A percentile compares a stretch with the other conserved stretches of the same genome.
Conservation (phyloP, 352 stramenopile genomes). For the Pythium phragmitis region DNA sequence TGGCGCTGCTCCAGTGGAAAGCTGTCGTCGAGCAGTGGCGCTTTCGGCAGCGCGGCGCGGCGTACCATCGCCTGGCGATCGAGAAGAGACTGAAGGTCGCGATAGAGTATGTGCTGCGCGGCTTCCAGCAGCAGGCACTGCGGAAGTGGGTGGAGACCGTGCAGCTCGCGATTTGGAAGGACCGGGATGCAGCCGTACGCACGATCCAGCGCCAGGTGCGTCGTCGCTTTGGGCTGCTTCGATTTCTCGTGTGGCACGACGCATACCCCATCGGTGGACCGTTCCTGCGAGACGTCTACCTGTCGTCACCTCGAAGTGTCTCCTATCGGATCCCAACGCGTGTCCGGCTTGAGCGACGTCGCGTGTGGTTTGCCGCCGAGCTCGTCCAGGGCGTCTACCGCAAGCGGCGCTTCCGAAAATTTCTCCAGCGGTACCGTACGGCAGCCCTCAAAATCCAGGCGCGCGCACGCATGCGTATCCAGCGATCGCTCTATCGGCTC, state of each 20-base stretch:
- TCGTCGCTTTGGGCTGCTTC: slow-evolving; percentile 35
- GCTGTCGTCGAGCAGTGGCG: slow-evolving; percentile 63
- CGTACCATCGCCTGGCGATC: slow-evolving; percentile 59
- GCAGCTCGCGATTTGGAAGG: slow-evolving; percentile 56
- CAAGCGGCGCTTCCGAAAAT: slow-evolving; percentile 50
- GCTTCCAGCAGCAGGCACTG: slow-evolving; percentile 61
- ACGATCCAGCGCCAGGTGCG: slow-evolving; percentile 58
- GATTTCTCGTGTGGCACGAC: slow-evolving; percentile 47
- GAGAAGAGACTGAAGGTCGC: slow-evolving; percentile 60
- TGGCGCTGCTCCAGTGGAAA: slow-evolving; percentile 81
- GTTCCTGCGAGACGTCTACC: slow-evolving; percentile 55
- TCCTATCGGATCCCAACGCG: slow-evolving; percentile 45
- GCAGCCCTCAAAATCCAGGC: slow-evolving; percentile 67
- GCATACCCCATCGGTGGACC: slow-evolving; percentile 39
- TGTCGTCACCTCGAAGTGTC: slow-evolving; percentile 41
- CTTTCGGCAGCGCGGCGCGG: slow-evolving; percentile 51
- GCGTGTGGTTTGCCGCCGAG: slow-evolving; percentile 56
- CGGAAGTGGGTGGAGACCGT: slow-evolving; percentile 53
- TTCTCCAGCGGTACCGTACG: slow-evolving; percentile 46
- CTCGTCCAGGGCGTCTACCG: slow-evolving; percentile 59
- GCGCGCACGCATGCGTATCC: slow-evolving; percentile 47
- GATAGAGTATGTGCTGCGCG: slow-evolving; percentile 67
- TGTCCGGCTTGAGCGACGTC: slow-evolving; percentile 53
- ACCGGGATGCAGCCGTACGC: slow-evolving; percentile 47
- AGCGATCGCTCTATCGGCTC: slow-evolving; percentile 30